phyloP scores from a whole-genome alignment of 805 yeast species.

The Cyberlindnera mrakii region DNA sequence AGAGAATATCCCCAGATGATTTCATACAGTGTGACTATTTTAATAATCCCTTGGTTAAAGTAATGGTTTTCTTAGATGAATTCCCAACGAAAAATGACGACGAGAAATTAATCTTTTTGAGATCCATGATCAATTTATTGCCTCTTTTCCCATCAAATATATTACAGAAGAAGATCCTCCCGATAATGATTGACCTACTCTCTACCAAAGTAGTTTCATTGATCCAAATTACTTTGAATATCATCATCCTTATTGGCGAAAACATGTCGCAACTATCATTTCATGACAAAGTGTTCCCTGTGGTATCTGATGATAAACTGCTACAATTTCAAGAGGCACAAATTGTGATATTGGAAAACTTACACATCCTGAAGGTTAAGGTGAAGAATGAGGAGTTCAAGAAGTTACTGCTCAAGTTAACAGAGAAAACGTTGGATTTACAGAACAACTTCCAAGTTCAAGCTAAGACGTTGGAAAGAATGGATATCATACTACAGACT shows the following conservation, averaged over 20 bases:
- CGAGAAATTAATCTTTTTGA: constrained; percentile 65
- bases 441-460: constrained; percentile 37
- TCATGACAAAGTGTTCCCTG: constrained; percentile 37
- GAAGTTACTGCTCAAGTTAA: constrained; percentile 38
- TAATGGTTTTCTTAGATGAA: constrained; percentile 77
- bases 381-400: constrained; percentile 40
- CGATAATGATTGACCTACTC: constrained; percentile 53
- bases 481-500: constrained; percentile 35
- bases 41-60: constrained; percentile 75
- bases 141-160: constrained; percentile 47
- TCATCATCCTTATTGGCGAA: constrained; percentile 57
- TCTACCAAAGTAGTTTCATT: constrained; percentile 34
- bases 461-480: constrained; percentile 42
- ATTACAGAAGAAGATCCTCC: constrained; percentile 57
- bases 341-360: constrained; percentile 39
- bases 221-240: constrained; percentile 42
- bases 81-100: constrained; percentile 63
- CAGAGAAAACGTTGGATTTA: constrained; percentile 29
- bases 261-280: constrained; percentile 73
- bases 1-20: constrained; percentile 55
- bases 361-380: constrained; percentile 41
- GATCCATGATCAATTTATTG: constrained; percentile 50
- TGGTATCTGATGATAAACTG: constrained; percentile 27
- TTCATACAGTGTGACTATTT: constrained; percentile 70
- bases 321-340: constrained; percentile 35